A percentile compares a stretch with the other conserved stretches of the same genome.
Evolutionary conservation across 345 rosid genomes (phyloP).

Genomic region (Citrus inodora): DNA sequence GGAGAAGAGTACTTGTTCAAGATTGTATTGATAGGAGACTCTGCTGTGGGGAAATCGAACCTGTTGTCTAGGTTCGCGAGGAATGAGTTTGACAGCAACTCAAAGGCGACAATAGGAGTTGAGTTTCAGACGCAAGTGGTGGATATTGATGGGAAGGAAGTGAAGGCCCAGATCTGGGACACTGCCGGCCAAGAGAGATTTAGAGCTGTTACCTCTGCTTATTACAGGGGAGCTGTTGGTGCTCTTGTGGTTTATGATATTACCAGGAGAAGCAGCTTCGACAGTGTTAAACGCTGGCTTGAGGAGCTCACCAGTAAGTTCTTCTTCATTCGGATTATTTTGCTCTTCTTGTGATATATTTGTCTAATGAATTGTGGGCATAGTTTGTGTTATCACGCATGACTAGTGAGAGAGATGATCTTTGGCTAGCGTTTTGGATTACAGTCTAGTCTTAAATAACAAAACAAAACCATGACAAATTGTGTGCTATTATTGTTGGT

Average conservation of each 20-base stretch:
- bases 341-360: too few species aligned
- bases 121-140: conserved; percentile 85
- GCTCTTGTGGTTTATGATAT: conserved; percentile 91
- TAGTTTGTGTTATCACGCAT: too few species aligned
- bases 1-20: conserved; percentile 85
- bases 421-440: too few species aligned
- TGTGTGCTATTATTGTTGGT: too few species aligned
- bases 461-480: too few species aligned
- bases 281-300: conserved; percentile 88
- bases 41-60: conserved; percentile 94
- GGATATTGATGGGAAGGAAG: conserved; percentile 85
- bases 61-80: conserved; percentile 72
- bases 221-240: conserved; percentile 94
- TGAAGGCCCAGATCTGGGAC: conserved; percentile 98
- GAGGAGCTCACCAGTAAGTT: conserved; percentile 75
- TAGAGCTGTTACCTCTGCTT: conserved; percentile 92
- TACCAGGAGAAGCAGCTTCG: conserved; percentile 62
- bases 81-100: conserved; percentile 81
- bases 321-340: not conserved
- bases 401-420: too few species aligned
- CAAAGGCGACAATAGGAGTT: conserved; percentile 92
- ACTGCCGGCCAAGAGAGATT: conserved; percentile 98
- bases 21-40: conserved; percentile 89
- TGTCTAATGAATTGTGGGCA: too few species aligned
- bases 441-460: too few species aligned